These are phyloP conservation scores for cucumber (Cucumis sativus) DNA, from an alignment of 306 rosid species.

Conservation along the genomic window DNA sequence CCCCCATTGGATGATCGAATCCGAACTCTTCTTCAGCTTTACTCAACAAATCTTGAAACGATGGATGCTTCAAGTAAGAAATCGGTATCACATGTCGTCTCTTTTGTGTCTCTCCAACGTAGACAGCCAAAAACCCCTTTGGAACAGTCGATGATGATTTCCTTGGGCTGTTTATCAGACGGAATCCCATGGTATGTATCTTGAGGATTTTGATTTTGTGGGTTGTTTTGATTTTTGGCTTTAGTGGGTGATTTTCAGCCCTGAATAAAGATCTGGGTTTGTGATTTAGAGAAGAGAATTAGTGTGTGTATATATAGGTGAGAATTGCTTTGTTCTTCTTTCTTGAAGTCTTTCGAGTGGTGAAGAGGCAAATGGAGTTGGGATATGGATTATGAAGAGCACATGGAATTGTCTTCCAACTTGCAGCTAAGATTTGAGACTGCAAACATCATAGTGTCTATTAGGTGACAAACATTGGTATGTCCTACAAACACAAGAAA, in stretches of 20 bases:
- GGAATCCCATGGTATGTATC: slow-evolving; percentile 3
- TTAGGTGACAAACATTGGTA: slow-evolving; percentile 5
- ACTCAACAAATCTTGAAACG: slow-evolving; percentile 6
- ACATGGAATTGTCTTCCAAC: slow-evolving; percentile 12
- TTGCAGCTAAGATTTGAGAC: slow-evolving; percentile 6
- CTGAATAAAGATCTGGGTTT: neutral
- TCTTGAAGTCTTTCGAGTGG: neutral
- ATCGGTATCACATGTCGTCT: slow-evolving; percentile 7
- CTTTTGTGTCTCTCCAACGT: slow-evolving; percentile 8
- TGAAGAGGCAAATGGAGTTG: slow-evolving; percentile 2
- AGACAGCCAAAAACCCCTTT: slow-evolving; percentile 7
- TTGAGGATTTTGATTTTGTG: neutral
- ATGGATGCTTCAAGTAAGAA: slow-evolving; percentile 8
- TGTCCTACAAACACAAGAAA: slow-evolving; percentile 2
- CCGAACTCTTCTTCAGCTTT: slow-evolving; percentile 12
- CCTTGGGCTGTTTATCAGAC: neutral
- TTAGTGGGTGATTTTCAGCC: neutral
- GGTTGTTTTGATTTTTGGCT: neutral
- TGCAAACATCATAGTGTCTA: neutral
- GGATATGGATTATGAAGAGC: neutral
- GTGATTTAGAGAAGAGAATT: neutral
- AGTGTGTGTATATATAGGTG: neutral
- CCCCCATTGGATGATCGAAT: slow-evolving; percentile 11
- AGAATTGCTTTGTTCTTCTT: neutral
- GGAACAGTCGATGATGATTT: slow-evolving; percentile 1